These are phyloP conservation scores for Chaetomiaceae sp. DNA, from an alignment of 2,329 filamentous ascomycete species.

Conservation along the genomic window DNA sequence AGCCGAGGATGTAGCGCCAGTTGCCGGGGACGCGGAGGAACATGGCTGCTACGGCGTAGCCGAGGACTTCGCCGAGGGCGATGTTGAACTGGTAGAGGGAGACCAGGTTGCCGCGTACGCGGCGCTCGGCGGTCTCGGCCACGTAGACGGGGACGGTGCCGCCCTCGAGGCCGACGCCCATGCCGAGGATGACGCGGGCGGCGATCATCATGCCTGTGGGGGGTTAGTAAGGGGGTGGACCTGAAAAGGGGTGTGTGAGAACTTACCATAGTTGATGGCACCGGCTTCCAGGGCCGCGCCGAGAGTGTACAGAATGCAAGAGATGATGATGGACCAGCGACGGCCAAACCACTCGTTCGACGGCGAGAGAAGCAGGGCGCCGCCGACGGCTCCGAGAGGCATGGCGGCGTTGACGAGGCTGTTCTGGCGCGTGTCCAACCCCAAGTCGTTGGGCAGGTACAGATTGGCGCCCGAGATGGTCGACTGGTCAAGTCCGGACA, in stretches of 20 bases:
- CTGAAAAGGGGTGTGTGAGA: background rate
- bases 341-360: conserved; percentile 7
- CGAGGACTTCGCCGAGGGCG: conserved; percentile 10
- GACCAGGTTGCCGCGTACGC: conserved; percentile 7
- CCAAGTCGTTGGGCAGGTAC: conserved; percentile 4
- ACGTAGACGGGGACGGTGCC: conserved; percentile 12
- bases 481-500: conserved; percentile 11
- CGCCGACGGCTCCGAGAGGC: conserved; percentile 10
- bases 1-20: conserved; percentile 13
- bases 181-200: conserved; percentile 7
- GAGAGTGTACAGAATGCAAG: conserved; percentile 4
- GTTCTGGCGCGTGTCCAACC: conserved; percentile 8
- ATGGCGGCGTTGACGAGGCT: conserved; percentile 12
- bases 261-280: conserved; percentile 8
- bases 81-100: conserved; percentile 14
- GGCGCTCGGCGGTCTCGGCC: conserved; percentile 5
- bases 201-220: conserved; percentile 3
- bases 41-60: conserved; percentile 10
- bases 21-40: conserved; percentile 11
- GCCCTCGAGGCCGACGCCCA: conserved; percentile 10
- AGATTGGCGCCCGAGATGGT: conserved; percentile 11
- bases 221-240: background rate
- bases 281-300: conserved; percentile 9
- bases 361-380: conserved; percentile 3
- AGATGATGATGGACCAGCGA: conserved; percentile 10